Base-by-base conservation (phyloP, 176 grass and related monocot genomes). In the Poa pratensis region DNA sequence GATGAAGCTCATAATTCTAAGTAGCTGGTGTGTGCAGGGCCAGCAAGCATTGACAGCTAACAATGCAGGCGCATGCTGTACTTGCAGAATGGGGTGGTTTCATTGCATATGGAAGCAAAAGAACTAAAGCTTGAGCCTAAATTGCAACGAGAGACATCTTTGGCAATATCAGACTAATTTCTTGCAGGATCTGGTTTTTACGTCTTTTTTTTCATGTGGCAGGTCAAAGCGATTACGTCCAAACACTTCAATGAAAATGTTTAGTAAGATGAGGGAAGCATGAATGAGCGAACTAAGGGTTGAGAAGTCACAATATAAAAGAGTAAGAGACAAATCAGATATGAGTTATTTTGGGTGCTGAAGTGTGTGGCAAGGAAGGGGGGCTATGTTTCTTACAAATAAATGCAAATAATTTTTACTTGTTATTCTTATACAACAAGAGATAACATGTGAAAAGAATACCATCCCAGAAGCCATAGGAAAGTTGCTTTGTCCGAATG, bases 401-500 rank as follows among this genome's bases (percentile, higher is more conserved):
- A 69, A 78, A 48, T 30, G 23, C 3, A 78, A 9, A 55, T 16
- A 62, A 67, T 3, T 24, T 76, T 72, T 19, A 69, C 39, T 34
- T 73, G 20, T 34, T 84, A 16, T 46, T 88, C 53, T 67, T 67
- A 10, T 65, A 5, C 46, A 62, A 60, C 40, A 71, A 79, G 48
- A 78, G 50, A 80, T 74, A 80, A 64, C 15, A 85, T 55, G 78
- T 66, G 24, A 76, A 86, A 61, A 71, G 15, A 86, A 81, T 93
- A 93, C 90, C 90, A 92, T 88, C 80, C 85, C 90, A 85, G 87
- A 78, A 82, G 87, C 75, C 80, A 89, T 75, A 77, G 79, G 76
- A 82, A 89, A 84, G 71, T 86, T 96, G 89, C 88, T 91, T 88
- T 93, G 94, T 55, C 83, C 76, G 77, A 93, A 96, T 16, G 91